These are phyloP conservation scores for Fusarium domesticum DNA, from an alignment of 2,329 filamentous ascomycete species.

Conservation along the genomic window DNA sequence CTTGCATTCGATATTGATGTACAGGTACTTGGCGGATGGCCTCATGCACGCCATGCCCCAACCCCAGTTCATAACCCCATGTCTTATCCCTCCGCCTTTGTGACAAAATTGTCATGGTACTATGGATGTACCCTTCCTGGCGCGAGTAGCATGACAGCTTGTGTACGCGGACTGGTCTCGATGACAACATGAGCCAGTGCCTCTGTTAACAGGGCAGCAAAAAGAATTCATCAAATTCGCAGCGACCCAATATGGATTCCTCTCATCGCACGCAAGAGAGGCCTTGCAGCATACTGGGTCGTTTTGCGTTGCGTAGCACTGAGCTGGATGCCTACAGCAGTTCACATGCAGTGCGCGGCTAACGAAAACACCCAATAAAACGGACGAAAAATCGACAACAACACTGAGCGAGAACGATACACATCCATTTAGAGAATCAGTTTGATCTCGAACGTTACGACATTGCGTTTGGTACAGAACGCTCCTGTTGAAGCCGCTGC, in stretches of 20 bases:
- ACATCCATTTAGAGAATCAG: no score
- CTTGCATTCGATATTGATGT: background rate
- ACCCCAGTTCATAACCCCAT: background rate
- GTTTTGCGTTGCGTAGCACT: constrained; percentile 2
- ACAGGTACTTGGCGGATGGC: background rate
- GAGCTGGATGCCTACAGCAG: background rate
- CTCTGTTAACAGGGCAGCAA: background rate
- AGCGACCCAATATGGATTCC: background rate
- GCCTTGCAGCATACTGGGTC: background rate
- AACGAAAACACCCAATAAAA: no score
- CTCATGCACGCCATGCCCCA: background rate
- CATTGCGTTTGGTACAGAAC: background rate
- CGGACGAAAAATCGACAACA: no score
- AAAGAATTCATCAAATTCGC: background rate
- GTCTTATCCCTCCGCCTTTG: background rate
- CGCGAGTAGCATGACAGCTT: constrained; percentile 12
- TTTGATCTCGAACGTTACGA: no score
- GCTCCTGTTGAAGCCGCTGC: background rate
- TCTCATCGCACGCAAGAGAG: background rate
- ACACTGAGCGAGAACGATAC: no score
- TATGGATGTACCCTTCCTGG: background rate
- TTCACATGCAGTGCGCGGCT: background rate
- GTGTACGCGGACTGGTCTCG: constrained; percentile 4
- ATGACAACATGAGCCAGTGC: background rate
- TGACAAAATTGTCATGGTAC: background rate